Conservation (phyloP, 108 stramenopile genomes). For the Seminavis robusta region DNA sequence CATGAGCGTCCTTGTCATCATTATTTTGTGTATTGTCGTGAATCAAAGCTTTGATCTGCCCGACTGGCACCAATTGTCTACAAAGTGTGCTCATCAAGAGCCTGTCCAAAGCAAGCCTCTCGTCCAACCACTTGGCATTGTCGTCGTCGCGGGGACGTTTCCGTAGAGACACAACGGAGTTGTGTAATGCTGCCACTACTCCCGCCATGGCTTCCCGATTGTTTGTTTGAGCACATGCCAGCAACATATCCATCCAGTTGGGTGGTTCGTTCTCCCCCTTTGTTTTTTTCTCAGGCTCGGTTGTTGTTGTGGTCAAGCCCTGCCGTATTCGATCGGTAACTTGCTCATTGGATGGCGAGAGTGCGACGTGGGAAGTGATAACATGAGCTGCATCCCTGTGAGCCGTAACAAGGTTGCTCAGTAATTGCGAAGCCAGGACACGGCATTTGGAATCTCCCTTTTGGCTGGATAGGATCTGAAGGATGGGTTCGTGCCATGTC, state of each 20-base stretch:
- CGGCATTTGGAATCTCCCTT: conserved; percentile 39
- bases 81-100: conserved; percentile 52
- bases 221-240: conserved; percentile 9
- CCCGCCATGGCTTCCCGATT: conserved; percentile 66
- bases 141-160: not conserved
- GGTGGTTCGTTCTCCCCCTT: not conserved
- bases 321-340: conserved; percentile 24
- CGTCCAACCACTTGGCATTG: conserved; percentile 3
- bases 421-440: conserved; percentile 47
- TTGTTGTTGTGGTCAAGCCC: conserved; percentile 10
- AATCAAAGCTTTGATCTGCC: conserved; percentile 17
- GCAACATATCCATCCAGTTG: conserved; percentile 48
- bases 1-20: conserved; percentile 20
- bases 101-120: conserved; percentile 20
- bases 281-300: not conserved
- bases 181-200: conserved; percentile 66
- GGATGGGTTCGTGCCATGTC: conserved; percentile 13
- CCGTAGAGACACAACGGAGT: conserved; percentile 27
- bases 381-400: conserved; percentile 39
- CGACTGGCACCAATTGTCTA: conserved; percentile 53
- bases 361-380: conserved; percentile 30
- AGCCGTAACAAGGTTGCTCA: conserved; percentile 72
- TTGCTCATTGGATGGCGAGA: conserved; percentile 42
- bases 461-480: conserved; percentile 11
- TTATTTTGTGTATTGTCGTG: not conserved